Percentiles rank a stretch among this genome's conserved stretches.
Conservation (phyloP, 164 flowering plant species). For the Umbilicus rupestris region DNA sequence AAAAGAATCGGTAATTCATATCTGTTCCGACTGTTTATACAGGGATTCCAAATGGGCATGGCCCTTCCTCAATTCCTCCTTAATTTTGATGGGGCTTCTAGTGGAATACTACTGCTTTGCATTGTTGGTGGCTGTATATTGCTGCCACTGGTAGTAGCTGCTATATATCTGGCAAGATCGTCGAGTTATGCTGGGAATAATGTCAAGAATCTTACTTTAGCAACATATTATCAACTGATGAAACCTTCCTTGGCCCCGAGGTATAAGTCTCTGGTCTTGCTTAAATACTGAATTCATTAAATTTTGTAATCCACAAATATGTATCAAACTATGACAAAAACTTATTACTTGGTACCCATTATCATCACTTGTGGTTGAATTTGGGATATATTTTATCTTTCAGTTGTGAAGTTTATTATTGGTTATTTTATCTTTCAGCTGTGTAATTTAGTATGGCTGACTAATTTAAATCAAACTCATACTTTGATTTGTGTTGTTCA, state of each 20-base stretch:
- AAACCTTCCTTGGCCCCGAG: slow-evolving; percentile 98
- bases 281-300: background rate
- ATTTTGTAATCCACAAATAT: background rate
- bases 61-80: slow-evolving; percentile 94
- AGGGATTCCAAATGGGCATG: slow-evolving; percentile 98
- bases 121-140: slow-evolving; percentile 90
- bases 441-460: background rate
- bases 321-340: background rate
- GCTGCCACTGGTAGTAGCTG: slow-evolving; percentile 82
- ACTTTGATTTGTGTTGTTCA: background rate
- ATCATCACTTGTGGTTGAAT: background rate
- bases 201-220: slow-evolving; percentile 87
- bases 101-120: slow-evolving; percentile 81
- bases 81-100: slow-evolving; percentile 81
- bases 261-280: slow-evolving; percentile 24
- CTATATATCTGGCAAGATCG: slow-evolving; percentile 80
- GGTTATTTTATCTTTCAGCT: background rate
- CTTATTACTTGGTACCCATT: background rate
- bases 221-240: slow-evolving; percentile 66
- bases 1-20: background rate
- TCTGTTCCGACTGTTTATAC: slow-evolving; percentile 13
- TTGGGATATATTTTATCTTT: background rate
- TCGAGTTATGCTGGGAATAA: slow-evolving; percentile 89
- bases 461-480: background rate
- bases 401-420: background rate